Evolutionary conservation across 192 early-diverging fungal genomes (phyloP), one percentile per base, ranked within the genome.

Genomic region (Coemansia sp.): DNA sequence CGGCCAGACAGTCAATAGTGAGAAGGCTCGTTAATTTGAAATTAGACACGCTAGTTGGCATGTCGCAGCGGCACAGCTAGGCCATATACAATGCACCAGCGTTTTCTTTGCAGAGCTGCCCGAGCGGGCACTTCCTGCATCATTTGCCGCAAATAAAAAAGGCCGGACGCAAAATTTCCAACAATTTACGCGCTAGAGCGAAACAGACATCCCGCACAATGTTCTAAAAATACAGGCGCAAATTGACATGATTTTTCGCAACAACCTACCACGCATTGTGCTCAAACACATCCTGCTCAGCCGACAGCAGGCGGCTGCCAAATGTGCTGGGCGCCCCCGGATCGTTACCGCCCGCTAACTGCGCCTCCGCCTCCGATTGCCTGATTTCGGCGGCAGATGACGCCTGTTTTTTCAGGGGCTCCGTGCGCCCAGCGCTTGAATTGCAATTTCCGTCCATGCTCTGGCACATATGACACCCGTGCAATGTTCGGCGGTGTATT

Each of bases 231-330:
- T 36, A 36, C 15, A 36, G 34, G n/a, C 15, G 34, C 34, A n/a
- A 11, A 36, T 39, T 39, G 38, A 39, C 38, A 39, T 39, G 38
- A 3, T 39, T 39, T 36, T 35, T 35, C 14, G 20, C 19, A 30
- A 21, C 46, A 34, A 60, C 58, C 29, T 84, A 90, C 92, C 96
- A 98, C 20, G 96, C 96, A 66, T 97, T 98, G 61, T 90, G 85
- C 30, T 84, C 81, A 60, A 88, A 97, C 4, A 97, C 92, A 36
- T 84, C 69, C 30, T 84, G 80, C 31, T 88, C 84, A 56, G 87
- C 79, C 20, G 70, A 78, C 48, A 98, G 75, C 36, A 84, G 61
- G 10, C 94, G 81, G 25, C 84, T 83, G 19, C 94, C 90, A 83
- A 95, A 95, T 31, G 55, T 28, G 31, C 48, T 9, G 41, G 42